These are phyloP conservation scores for Fomitopsis pulvina DNA, from an alignment of 768 basidiomycete species.

Conservation along the genomic window DNA sequence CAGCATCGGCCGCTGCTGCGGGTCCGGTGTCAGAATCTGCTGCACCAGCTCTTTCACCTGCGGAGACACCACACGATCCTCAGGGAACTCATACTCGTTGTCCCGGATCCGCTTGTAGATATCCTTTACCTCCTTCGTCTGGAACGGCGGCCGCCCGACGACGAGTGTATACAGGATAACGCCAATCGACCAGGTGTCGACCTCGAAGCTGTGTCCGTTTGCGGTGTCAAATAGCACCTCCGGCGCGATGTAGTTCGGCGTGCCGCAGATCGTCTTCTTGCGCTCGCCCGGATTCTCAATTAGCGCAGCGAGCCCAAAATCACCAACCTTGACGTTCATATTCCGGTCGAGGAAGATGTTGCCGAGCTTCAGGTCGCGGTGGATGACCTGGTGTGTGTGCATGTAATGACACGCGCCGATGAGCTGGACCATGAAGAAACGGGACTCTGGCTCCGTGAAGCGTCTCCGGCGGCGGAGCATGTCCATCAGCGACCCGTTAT, in stretches of 20 bases:
- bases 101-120: conserved; percentile 96
- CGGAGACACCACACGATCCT: conserved; percentile 64
- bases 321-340: conserved; percentile 96
- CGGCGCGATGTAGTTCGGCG: conserved; percentile 98
- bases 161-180: conserved; percentile 95
- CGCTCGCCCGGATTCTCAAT: conserved; percentile 95
- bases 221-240: conserved; percentile 95
- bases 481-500: conserved; percentile 86
- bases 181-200: conserved; percentile 96
- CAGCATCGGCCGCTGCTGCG: conserved; percentile 74
- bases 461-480: conserved; percentile 81
- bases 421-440: conserved; percentile 91
- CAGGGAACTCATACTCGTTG: conserved; percentile 89
- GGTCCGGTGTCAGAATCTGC: conserved; percentile 80
- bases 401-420: conserved; percentile 97
- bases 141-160: conserved; percentile 95
- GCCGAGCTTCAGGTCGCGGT: conserved; percentile 94
- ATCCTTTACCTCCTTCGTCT: conserved; percentile 95
- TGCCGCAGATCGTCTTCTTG: conserved; percentile 99
- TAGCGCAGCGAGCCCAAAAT: conserved; percentile 94
- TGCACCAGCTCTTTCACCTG: conserved; percentile 73
- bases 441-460: conserved; percentile 87
- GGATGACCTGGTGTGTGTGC: conserved; percentile 95
- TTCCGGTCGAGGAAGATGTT: conserved; percentile 87
- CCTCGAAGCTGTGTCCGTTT: conserved; percentile 97